These are phyloP conservation scores for Lentinula raphanica DNA, from an alignment of 768 basidiomycete species.

Conservation along the genomic window DNA sequence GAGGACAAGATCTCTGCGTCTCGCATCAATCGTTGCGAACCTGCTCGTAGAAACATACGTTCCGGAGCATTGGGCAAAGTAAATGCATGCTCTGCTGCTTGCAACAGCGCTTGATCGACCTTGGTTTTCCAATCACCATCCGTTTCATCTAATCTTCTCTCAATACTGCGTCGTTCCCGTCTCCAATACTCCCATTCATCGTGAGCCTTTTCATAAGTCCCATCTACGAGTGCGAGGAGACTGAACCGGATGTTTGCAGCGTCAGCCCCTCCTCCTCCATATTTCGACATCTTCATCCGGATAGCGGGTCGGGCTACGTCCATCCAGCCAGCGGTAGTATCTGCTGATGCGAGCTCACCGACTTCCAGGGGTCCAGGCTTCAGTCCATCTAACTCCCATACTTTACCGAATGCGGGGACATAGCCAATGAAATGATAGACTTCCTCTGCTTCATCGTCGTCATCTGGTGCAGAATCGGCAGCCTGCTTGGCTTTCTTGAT, in stretches of 20 bases:
- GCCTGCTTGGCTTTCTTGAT: constrained; percentile 21
- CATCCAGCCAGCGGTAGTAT: constrained; percentile 40
- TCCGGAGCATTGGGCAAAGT: constrained; percentile 20
- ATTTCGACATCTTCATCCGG: constrained; percentile 56
- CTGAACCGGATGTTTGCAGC: constrained; percentile 50
- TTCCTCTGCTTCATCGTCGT: constrained; percentile 34
- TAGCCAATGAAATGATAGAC: constrained; percentile 64
- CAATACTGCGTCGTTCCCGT: constrained; percentile 39
- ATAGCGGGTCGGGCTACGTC: constrained; percentile 57
- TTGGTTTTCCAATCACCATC: constrained; percentile 28
- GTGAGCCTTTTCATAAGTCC: constrained; percentile 38
- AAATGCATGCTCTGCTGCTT: constrained; percentile 24
- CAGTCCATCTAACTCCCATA: constrained; percentile 69
- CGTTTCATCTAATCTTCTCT: constrained; percentile 33
- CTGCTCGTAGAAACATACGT: constrained; percentile 36
- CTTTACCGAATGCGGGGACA: constrained; percentile 55
- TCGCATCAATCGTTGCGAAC: constrained; percentile 39
- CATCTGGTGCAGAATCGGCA: constrained; percentile 17
- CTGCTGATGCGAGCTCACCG: constrained; percentile 38
- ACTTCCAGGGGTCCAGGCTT: constrained; percentile 60
- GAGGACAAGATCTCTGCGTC: constrained; percentile 42
- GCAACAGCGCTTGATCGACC: constrained; percentile 35
- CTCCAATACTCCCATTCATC: constrained; percentile 52
- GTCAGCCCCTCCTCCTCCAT: constrained; percentile 40
- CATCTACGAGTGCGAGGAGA: constrained; percentile 57